Base-by-base conservation (phyloP, 352 stramenopile genomes). In the Phytophthora sp. region DNA sequence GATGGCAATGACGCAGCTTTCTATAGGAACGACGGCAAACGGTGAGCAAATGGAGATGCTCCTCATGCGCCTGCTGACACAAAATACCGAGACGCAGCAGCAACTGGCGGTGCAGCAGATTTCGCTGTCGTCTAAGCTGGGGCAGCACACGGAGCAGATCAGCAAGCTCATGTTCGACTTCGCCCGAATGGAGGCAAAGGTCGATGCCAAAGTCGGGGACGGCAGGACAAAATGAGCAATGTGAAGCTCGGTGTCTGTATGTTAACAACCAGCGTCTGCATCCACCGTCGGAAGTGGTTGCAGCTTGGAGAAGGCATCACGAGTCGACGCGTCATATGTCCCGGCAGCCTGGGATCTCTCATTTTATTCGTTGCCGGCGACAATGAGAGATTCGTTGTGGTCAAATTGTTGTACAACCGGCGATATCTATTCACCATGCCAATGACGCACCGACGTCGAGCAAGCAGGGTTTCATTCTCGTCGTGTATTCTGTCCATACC, bases 21-120 rank as follows among this genome's bases (percentile, higher is more conserved):
- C 59, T 30, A 77, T 74, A 57, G 68, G 63, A 21, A 67, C 63
- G 47, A 69, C 70, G 4, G 13, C 71, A 6, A 57, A 57, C n/a
- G 57, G 56, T 24, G 66, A 79, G 56, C 72, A 79, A 20, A 91
- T 93, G 80, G 85, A 95, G 46, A 55, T 80, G 39, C 71, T 95
- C 15, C 79, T 94, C 13, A 91, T 95, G 83, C 81, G 76, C 5
- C 53, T 95, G 51, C 63, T 95, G 42, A 89, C 82, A n/a, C 84
- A 93, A 65, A 93, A 88, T 65, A 93, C 80, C 0, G 82, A 93
- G 72, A 93, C 87, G 38, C 87, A 94, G 70, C 74, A 95, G 72
- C 87, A 93, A 59, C 66, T 94, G 21, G 85, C 85, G 11, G 82
- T 67, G 55, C 87, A 94, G 64, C 85, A 94, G 68, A 81, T 91